Base-by-base conservation (phyloP, 148 eudicot species). In the Suaeda aralocaspica region DNA sequence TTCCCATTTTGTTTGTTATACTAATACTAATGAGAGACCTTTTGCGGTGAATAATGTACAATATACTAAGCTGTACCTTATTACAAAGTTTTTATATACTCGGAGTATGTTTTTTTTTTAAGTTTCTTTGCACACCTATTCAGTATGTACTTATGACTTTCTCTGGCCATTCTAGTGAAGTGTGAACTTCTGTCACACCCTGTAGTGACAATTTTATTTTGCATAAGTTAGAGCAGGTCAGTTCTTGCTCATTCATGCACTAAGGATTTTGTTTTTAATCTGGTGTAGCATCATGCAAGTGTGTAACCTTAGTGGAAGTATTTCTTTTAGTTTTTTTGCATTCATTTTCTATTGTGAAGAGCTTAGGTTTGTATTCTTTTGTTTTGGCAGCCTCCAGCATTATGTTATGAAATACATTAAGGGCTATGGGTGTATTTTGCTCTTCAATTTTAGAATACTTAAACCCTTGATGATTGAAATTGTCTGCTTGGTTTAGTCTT, bases 11-110 rank as follows among this genome's bases (percentile, higher is more conserved):
- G 5, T 7, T 69, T 52, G 44, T 13, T 28, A 53, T 13, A 34
- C 14, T 5, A 67, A 53, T 13, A 34, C 14, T 5, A 67, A 36
- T 25, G 44, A 34, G 48, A 12, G 2, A 18, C 18, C 18, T 68
- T 68, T 15, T 22, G 15, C 15, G 46, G 50, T 24, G 6, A 36
- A 68, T 48, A 68, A 68, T 53, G 61, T 68, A 36, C 49, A 68
- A 51, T 51, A 28, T 52, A 34, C 2, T 48, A 39, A 66, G 24
- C 24, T 66, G 57, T 67, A 67, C 22, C 30, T 5, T 30, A 49
- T 33, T 67, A 67, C 42, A 52, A 30, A 67, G 30, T 44, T 66
- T 51, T 51, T n/a, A 21, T 24, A n/a, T n/a, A n/a, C n/a, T n/a
- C n/a, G n/a, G n/a, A n/a, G n/a, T n/a, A n/a, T n/a, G n/a, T n/a